Conservation (phyloP, 257 asterid genomes). For the Solanum peruvianum region DNA sequence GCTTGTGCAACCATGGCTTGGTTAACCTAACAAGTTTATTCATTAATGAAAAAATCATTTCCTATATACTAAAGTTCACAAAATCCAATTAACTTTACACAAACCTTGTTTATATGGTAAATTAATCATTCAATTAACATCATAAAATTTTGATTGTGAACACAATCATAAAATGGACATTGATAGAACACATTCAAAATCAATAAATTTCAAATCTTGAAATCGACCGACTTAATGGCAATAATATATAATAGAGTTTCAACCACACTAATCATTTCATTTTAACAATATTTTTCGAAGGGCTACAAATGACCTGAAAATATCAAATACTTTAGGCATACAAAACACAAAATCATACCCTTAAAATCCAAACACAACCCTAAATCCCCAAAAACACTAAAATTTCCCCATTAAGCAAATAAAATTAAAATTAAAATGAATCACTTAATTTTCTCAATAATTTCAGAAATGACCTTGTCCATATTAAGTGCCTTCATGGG, state of each 20-base stretch:
- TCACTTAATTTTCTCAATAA: constrained; percentile 43
- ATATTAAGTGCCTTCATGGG: constrained; percentile 56
- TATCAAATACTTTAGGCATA: background rate
- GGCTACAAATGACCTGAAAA: background rate
- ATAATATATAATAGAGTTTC: background rate
- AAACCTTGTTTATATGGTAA: background rate
- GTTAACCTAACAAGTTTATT: background rate
- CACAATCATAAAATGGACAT: background rate
- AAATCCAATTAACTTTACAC: background rate
- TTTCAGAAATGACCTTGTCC: constrained; percentile 50
- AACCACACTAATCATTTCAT: background rate
- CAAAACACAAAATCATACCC: background rate
- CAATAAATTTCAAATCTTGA: background rate
- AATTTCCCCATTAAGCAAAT: background rate
- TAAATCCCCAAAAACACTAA: background rate
- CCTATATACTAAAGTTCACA: background rate
- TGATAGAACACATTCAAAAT: background rate
- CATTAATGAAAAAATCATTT: background rate
- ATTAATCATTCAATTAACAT: background rate
- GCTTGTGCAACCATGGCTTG: background rate
- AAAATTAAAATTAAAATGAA: background rate
- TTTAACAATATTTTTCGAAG: background rate
- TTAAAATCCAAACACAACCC: background rate
- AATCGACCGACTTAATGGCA: background rate
- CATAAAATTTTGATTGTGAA: background rate